Base-by-base conservation (phyloP, 169 alveolate species). In the Condylostoma magnum region DNA sequence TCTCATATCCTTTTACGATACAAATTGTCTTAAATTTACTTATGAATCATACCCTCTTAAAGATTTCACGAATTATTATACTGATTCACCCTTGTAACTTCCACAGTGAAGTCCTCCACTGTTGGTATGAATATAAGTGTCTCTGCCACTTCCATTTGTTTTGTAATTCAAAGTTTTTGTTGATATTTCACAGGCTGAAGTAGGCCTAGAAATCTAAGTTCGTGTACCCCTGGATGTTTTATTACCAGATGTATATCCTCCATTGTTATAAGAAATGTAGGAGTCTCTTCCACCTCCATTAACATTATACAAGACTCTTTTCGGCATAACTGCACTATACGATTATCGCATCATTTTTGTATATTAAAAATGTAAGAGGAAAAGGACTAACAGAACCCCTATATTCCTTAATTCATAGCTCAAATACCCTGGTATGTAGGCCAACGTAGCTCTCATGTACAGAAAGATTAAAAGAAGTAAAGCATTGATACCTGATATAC, bases 341-440 rank as follows among this genome's bases (percentile, higher is more conserved):
- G 67, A 33, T 28, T 18, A 18, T 50, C 70, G 38, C 10, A 50
- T 54, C 22, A 12, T 27, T 65, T 52, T 74, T 60, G 51, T 63
- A 48, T 20, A 22, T 72, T 72, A 22, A 43, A 43, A 43, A n/a
- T n/a, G n/a, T n/a, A n/a, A n/a, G n/a, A n/a, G n/a, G n/a, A n/a
- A n/a, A n/a, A n/a, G n/a, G n/a, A n/a, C n/a, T n/a, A n/a, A n/a
- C n/a, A n/a, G n/a, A n/a, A n/a, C n/a, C n/a, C n/a, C n/a, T n/a
- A n/a, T n/a, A n/a, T 60, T 8, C 71, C 71, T n/a, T 36, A 52
- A 33, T 60, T 60, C 57, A 18, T 60, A 12, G 15, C 85, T 12
- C 65, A 86, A 18, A 92, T 93, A 10, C 96, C 96, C 41, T 92
- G 96, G 95, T 92, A 92, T 75, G 47, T 87, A 57, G 41, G 81